Base-by-base conservation (phyloP, 768 basidiomycete species). In the Chalciporus piperatus region DNA sequence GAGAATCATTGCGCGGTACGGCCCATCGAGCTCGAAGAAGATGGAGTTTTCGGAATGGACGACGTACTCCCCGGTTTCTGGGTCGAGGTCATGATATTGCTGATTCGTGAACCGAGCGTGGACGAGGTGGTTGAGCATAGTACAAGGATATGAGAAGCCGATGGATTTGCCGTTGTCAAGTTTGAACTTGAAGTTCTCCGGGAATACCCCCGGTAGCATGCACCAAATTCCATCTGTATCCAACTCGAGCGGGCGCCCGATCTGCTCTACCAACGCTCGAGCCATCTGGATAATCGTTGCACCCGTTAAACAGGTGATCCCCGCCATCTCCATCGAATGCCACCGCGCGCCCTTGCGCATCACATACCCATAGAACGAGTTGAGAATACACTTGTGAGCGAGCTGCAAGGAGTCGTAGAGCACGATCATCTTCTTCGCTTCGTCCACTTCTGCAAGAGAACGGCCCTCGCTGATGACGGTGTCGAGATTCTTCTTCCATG, bases 281-380 rank as follows among this genome's bases (percentile, higher is more conserved):
- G 97, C 96, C 92, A 99, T 95, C 68, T 99, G 96, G 59, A 99
- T 98, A 73, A 99, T 98, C 6, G 84, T 91, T 17, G 97, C 94
- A 37, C 97, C 97, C 0, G 97, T 98, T 47, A 98, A 75, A 72
- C 97, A 99, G 11, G 97, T 98, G 56, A 99, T 98, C 7, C 97
- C 97, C 1, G 97, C 97, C 97, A 99, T 99, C 75, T 99, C 97
- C 97, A 99, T 98, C 25, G 96, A 98, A 69, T 98, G 95, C 97
- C 97, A 99, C 27, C 97, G 78, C 16, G 97, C 97, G 47, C 97
- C 97, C 67, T 99, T 98, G 37, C 97, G 85, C 97, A 98, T 98
- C 67, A 99, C 96, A 61, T 99, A 99, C 32, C 97, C 97, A 66
- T 99, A 99, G 78, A 99, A 99, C 3, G 97, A 98, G 76, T 99